Evolutionary conservation across 345 rosid species (phyloP).

Genomic region (Citrus glauca): DNA sequence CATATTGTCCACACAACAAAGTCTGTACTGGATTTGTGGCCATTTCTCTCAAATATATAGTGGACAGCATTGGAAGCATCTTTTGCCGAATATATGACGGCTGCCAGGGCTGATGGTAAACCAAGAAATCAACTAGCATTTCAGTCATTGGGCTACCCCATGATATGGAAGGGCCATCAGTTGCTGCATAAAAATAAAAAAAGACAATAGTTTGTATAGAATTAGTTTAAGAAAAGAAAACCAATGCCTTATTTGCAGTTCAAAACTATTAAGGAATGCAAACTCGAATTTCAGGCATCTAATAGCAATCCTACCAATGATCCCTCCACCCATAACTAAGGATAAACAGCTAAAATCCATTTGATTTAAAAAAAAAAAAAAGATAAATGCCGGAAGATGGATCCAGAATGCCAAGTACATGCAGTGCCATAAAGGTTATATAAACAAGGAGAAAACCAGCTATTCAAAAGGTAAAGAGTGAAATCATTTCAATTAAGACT

Average conservation of each 20-base stretch:
- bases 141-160: conserved; percentile 79
- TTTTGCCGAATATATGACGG: conserved; percentile 69
- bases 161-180: conserved; percentile 32
- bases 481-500: background rate
- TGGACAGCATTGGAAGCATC: conserved; percentile 79
- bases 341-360: background rate
- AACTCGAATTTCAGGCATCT: background rate
- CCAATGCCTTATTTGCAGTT: background rate
- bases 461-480: background rate
- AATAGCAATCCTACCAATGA: background rate
- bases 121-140: conserved; percentile 76
- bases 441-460: background rate
- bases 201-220: background rate
- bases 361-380: background rate
- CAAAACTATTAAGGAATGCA: background rate
- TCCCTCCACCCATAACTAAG: background rate
- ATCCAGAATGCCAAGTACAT: background rate
- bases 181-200: conserved; percentile 28
- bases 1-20: conserved; percentile 59
- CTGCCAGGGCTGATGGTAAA: conserved; percentile 64
- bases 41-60: conserved; percentile 69
- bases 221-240: background rate
- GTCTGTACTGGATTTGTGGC: conserved; percentile 36
- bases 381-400: conserved; percentile 1
- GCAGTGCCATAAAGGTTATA: background rate